Percentiles rank a stretch among this genome's conserved stretches.
phyloP scores from a whole-genome alignment of 371 early-diverging fungal genomes.

The Synchytrium microbalum region DNA sequence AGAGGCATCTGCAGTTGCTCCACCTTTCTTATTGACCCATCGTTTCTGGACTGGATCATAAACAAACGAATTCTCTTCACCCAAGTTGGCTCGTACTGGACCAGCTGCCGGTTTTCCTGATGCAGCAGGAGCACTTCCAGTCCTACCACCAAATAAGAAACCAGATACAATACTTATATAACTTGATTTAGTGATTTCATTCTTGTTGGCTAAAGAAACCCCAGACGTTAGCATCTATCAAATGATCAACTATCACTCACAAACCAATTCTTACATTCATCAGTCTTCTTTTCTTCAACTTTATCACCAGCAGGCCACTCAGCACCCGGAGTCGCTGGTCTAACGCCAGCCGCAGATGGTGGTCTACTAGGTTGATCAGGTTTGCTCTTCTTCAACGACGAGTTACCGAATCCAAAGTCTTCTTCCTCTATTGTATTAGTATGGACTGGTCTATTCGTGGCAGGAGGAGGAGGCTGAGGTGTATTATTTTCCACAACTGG shows the following conservation, averaged over 20 bases:
- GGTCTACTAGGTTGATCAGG: neutral
- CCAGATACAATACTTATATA: neutral
- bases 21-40: constrained; percentile 27
- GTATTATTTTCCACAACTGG: no score
- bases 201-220: neutral
- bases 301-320: neutral
- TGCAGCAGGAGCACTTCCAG: neutral
- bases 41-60: constrained; percentile 24
- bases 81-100: constrained; percentile 30
- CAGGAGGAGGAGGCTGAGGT: no score
- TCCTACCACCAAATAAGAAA: neutral
- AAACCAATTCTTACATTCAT: neutral
- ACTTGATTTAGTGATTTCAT: neutral
- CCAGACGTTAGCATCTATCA: neutral
- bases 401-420: constrained; percentile 35
- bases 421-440: no score
- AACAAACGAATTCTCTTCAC: constrained; percentile 23
- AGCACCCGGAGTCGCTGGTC: constrained; percentile 2
- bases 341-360: neutral
- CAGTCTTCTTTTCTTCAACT: neutral
- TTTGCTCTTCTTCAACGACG: constrained; percentile 13
- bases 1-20: constrained; percentile 5
- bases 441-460: no score
- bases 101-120: constrained; percentile 1
- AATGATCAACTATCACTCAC: neutral